Conservation (phyloP, 73 alveolate genomes). For the Paramecium bursaria region DNA sequence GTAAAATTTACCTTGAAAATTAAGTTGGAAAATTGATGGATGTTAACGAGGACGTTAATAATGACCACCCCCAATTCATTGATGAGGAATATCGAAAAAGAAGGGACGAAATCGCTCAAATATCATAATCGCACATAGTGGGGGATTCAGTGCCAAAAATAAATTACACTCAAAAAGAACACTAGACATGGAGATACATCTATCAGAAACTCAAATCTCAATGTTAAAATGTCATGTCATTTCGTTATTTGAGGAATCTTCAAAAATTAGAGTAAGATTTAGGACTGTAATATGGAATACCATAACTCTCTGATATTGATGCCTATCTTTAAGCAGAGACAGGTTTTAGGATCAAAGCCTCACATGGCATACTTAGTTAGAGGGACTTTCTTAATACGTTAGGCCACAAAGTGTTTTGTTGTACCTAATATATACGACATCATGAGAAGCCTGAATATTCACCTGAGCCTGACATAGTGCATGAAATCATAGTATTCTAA, state of each 20-base stretch:
- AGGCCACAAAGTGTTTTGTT: constrained; percentile 82
- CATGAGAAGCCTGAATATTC: constrained; percentile 66
- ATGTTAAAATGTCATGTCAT: constrained; percentile 42
- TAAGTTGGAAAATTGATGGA: constrained; percentile 20
- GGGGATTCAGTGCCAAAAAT: constrained; percentile 68
- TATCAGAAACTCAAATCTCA: constrained; percentile 49
- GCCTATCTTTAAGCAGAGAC: constrained; percentile 68
- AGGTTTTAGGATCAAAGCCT: constrained; percentile 85
- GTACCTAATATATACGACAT: constrained; percentile 87
- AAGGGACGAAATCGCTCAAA: constrained; percentile 67
- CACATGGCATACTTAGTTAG: constrained; percentile 80
- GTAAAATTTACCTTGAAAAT: not conserved
- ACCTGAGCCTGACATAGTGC: constrained; percentile 75
- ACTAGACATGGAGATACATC: constrained; percentile 64
- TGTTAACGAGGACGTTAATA: constrained; percentile 24
- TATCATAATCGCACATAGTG: constrained; percentile 34
- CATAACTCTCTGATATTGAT: constrained; percentile 80
- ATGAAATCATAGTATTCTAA: constrained; percentile 72
- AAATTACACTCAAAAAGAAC: constrained; percentile 69
- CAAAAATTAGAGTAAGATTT: constrained; percentile 58
- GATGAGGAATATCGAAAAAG: constrained; percentile 57
- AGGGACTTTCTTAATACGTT: constrained; percentile 86
- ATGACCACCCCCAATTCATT: constrained; percentile 41
- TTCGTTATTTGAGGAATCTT: constrained; percentile 44
- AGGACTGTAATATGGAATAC: constrained; percentile 69